phyloP scores from a whole-genome alignment of 1,284 basidiomycete species.

The Malassezia caprae region DNA sequence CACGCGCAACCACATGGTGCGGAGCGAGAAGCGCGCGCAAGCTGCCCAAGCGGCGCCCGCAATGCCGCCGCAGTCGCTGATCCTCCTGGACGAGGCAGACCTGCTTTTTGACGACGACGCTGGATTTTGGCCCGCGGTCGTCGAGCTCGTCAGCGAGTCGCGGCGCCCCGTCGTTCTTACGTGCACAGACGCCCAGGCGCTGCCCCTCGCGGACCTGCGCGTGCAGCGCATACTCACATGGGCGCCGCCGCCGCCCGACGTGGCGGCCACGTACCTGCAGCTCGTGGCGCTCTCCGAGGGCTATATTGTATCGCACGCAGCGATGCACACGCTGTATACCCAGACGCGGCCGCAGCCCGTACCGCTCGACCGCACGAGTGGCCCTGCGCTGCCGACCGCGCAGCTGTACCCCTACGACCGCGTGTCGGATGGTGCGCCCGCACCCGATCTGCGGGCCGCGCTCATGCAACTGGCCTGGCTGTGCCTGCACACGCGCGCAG shows the following conservation, averaged over 20 bases:
- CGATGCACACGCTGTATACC: conserved; percentile 8
- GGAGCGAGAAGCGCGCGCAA: not conserved
- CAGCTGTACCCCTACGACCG: conserved; percentile 3
- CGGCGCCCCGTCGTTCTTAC: conserved; percentile 39
- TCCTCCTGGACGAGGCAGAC: conserved; percentile 94
- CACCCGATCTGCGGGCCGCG: conserved; percentile 14
- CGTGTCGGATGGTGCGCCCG: not conserved
- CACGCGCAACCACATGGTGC: conserved; percentile 60
- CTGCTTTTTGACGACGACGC: conserved; percentile 78
- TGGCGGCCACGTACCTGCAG: conserved; percentile 56
- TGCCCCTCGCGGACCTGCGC: conserved; percentile 23
- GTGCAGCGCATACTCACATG: conserved; percentile 28
- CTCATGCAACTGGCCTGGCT: conserved; percentile 13
- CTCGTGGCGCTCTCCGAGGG: conserved; percentile 63
- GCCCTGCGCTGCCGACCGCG: conserved; percentile 1
- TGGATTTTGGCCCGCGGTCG: conserved; percentile 73
- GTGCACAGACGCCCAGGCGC: conserved; percentile 27
- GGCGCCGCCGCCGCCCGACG: conserved; percentile 14
- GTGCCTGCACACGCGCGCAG: conserved; percentile 10
- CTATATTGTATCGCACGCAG: conserved; percentile 56
- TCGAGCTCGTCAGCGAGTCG: conserved; percentile 35
- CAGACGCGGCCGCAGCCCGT: not conserved
- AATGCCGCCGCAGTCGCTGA: conserved; percentile 63
- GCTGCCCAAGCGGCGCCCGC: not conserved
- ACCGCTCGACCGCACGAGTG: conserved; percentile 1